Evolutionary conservation across 441 rosid species (phyloP), one percentile per base, ranked within the genome.

Genomic region (Adansonia madagascariensis): DNA sequence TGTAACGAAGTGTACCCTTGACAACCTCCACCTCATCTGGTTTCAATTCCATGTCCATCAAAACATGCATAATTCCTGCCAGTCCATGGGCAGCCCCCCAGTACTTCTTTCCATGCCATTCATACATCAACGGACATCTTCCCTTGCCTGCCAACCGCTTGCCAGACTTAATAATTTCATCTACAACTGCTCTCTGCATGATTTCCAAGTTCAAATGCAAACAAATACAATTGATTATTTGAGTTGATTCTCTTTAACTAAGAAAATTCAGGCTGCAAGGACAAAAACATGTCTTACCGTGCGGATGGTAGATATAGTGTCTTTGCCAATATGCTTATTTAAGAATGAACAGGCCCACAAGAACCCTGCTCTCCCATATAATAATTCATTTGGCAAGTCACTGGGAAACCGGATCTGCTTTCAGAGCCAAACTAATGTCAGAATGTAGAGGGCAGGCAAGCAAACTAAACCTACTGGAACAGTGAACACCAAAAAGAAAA

Each of bases 41-140:
- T 81, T 85, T 89, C 73, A 91, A 82, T 82, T 89, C 90, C 88
- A 85, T 82, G 88, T 89, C 86, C 91, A 91, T 88, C 85, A 91
- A 68, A 79, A 88, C 89, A 77, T 88, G 82, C 86, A 91, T 82
- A 80, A 90, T 91, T 41, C 96, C 94, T 20, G 90, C 92, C 83
- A 89, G 75, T 52, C 96, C 96, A 80, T 91, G 92, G 8, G 92
- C 94, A 75, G 96, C 90, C 50, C 96, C 94, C 91, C 91, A 90
- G 56, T 90, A 91, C 81, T 81, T 90, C 78, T 85, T 88, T 15
- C 96, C 92, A 72, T 91, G 92, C 94, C 94, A 91, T 82, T 91
- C 92, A 81, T 85, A 88, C 96, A 89, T 90, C 81, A 91, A 79
- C 0, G 94, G 92, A 67, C 86, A 89, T 81, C 80, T 83, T 53